Evolutionary conservation across 768 basidiomycete genomes (phyloP), one percentile per base, ranked within the genome.

Genomic region (Leccinum subgranulosum): DNA sequence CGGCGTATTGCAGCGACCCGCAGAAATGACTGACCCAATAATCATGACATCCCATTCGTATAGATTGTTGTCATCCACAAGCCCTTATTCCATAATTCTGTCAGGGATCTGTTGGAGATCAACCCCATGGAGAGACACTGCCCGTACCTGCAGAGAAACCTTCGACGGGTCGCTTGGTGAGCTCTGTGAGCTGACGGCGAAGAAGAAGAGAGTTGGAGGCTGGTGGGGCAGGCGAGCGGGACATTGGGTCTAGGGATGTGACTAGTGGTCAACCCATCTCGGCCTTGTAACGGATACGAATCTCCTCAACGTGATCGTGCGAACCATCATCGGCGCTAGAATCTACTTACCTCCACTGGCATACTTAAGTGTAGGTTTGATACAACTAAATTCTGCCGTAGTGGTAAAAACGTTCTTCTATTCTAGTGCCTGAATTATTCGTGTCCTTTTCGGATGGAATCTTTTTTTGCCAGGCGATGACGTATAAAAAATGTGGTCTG

Each of bases 21-120:
- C 29, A 54, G 27, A 49, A 49, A 59, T 23, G 49, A 75, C 84
- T 57, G 61, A 95, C 93, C 94, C 93, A 69, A 96, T 96, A 64
- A 97, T 87, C 69, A 97, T 79, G 68, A 98, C 82, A 64, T 97
- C 94, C 97, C 97, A 99, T 77, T 98, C 95, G 57, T 89, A 92
- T 12, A 98, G 76, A 76, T 98, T 95, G 74, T 86, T 82, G 58
- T 98, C 96, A 71, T 98, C 94, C 48, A 94, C 94, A 54, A 99
- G 85, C 41, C 96, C 96, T 86, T 67, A 66, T 66, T 62, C 60
- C 66, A 63, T 52, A 67, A 69, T 58, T 64, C 66, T 69, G 62
- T 73, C 69, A 75, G 71, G 67, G 61, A 63, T 64, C 67, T 57
- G 66, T 68, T 69, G 65, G 67, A 70, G 59, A 68, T 66, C 63